Base-by-base conservation (phyloP, 2,329 filamentous ascomycete species). In the Hypoxylon rubiginosum region DNA sequence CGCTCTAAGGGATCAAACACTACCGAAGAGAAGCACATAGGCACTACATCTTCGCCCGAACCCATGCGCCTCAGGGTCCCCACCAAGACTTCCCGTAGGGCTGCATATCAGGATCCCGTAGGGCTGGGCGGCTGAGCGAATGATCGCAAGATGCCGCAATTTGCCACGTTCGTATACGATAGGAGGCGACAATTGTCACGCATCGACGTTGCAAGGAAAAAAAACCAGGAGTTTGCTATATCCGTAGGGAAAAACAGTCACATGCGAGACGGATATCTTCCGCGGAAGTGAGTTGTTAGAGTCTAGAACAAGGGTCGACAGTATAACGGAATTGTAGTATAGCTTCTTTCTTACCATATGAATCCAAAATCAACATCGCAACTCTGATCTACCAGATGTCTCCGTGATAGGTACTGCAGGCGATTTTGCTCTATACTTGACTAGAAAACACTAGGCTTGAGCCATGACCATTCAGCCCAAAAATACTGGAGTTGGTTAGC, bases 1-100 rank as follows among this genome's bases (percentile, higher is more conserved):
- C 41, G 11, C 21, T 28, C 19, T 17, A 32, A 28, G 24, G 4
- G 19, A 61, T 64, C 66, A 63, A 64, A 63, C 62, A 52, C n/a
- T 41, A 7, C n/a, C 39, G 15, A 41, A 41, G 36, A 21, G 39
- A 41, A 21, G n/a, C n/a, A 11, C 1, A 21, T 6, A 43, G n/a
- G 17, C 10, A n/a, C n/a, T 17, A n/a, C 39, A 24, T 8, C 39
- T n/a, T 43, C 17, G n/a, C n/a, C 39, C 39, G 39, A 43, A 43
- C 39, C 39, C 39, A 43, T 43, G 6, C 17, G 39, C 39, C 17
- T 11, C 39, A 43, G 17, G 39, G 6, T 21, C 39, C 8, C n/a
- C 39, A 5, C 13, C n/a, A 19, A 10, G 10, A 21, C n/a, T 21
- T 43, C 7, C 17, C 9, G 39, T 21, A 43, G 39, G 39, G 39